Conservation (phyloP, 176 grass and related monocot species). For the Hyparrhenia diplandra region DNA sequence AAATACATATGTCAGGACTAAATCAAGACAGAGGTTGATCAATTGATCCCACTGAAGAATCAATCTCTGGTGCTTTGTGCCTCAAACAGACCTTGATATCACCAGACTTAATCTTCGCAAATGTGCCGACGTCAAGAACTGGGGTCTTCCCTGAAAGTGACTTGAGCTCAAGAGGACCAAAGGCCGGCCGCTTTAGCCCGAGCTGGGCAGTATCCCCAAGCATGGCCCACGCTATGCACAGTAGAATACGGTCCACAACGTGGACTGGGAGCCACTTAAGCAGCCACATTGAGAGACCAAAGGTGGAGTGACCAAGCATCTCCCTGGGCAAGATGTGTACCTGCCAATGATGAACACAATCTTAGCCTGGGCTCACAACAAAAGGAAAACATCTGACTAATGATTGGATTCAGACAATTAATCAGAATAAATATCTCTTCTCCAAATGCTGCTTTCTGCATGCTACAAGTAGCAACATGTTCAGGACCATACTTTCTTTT, state of each 20-base stretch:
- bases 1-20: conserved; percentile 13
- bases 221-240: conserved; percentile 55
- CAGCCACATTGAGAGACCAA: conserved; percentile 86
- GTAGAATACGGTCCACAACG: conserved; percentile 62
- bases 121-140: conserved; percentile 88
- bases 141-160: conserved; percentile 93
- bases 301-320: conserved; percentile 85
- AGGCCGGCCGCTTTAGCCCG: conserved; percentile 65
- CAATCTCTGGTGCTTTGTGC: conserved; percentile 10
- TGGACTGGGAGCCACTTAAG: conserved; percentile 80
- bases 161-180: conserved; percentile 91
- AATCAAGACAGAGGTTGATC: neutral
- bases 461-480: conserved; percentile 60
- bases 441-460: conserved; percentile 42
- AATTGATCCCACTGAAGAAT: conserved; percentile 7
- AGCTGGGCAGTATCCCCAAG: conserved; percentile 72
- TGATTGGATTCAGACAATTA: conserved; percentile 63
- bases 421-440: conserved; percentile 26
- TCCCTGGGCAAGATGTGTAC: conserved; percentile 96
- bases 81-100: conserved; percentile 65
- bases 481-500: conserved; percentile 17
- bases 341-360: conserved; percentile 66
- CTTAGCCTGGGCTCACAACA: conserved; percentile 28
- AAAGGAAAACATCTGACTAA: conserved; percentile 62
- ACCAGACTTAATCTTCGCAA: conserved; percentile 81